Conservation (phyloP, 208 protist genomes). For the Acanthamoeba royreba region DNA sequence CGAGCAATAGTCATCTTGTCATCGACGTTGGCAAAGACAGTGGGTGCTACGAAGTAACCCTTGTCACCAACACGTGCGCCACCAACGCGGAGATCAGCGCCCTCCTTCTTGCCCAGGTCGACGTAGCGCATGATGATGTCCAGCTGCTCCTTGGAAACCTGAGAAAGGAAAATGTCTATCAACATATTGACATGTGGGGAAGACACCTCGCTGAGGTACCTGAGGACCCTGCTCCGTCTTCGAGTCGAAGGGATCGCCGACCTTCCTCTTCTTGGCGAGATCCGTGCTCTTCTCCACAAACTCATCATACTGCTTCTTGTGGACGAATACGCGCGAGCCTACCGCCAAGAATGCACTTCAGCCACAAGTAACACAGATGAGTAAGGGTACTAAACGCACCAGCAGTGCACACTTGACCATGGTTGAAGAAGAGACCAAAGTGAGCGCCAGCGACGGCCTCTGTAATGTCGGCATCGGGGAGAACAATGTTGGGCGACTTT, state of each 20-base stretch:
- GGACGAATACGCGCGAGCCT: conserved; percentile 42
- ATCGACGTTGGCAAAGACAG: conserved; percentile 82
- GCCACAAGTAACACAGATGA: not conserved
- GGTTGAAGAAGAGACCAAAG: conserved; percentile 48
- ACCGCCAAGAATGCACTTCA: not conserved
- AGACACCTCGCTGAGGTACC: not conserved
- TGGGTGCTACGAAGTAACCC: conserved; percentile 87
- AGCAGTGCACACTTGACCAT: conserved; percentile 35
- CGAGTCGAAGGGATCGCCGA: conserved; percentile 78
- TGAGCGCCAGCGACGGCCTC: conserved; percentile 75
- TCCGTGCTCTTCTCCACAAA: conserved; percentile 48
- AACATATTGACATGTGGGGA: not conserved
- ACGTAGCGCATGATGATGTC: conserved; percentile 84
- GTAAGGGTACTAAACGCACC: not conserved
- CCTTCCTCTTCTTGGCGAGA: conserved; percentile 70
- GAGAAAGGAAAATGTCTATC: conserved; percentile 74
- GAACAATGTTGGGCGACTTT: conserved; percentile 88
- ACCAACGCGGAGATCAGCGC: conserved; percentile 77
- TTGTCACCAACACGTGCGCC: conserved; percentile 69
- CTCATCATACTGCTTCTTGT: conserved; percentile 43
- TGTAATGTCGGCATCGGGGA: conserved; percentile 83
- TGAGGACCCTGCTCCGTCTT: conserved; percentile 44
- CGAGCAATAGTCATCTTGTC: conserved; percentile 82
- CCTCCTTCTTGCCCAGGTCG: conserved; percentile 80
- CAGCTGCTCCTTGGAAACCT: conserved; percentile 81